Conservation (phyloP, 192 early-diverging fungal species). For the Coemansia sp. region DNA sequence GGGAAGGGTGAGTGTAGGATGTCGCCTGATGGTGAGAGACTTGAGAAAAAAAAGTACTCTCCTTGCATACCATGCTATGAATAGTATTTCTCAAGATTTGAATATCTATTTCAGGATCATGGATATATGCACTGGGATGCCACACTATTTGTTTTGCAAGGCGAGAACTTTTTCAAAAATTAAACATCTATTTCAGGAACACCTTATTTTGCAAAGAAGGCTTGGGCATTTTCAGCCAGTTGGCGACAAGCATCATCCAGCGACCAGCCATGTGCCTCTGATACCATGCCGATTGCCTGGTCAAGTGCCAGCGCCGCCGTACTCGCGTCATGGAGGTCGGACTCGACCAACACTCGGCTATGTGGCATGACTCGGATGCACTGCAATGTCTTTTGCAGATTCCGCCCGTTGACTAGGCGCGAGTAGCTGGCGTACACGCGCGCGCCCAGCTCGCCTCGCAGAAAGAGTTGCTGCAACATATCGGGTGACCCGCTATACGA, state of each 20-base stretch:
- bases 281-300: slow-evolving; percentile 25
- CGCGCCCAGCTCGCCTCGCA: slow-evolving; percentile 35
- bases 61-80: too few relatives aligned
- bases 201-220: slow-evolving; percentile 21
- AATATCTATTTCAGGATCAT: neutral
- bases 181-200: too few relatives aligned
- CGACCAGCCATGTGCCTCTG: slow-evolving; percentile 40
- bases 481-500: slow-evolving; percentile 83
- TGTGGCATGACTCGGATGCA: slow-evolving; percentile 75
- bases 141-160: neutral
- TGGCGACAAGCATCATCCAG: slow-evolving; percentile 14
- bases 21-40: neutral
- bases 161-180: too few relatives aligned
- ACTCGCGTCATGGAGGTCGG: slow-evolving; percentile 65
- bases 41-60: too few relatives aligned
- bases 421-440: slow-evolving; percentile 83
- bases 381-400: slow-evolving; percentile 43
- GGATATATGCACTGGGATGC: too few relatives aligned
- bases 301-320: slow-evolving; percentile 25
- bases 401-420: slow-evolving; percentile 71
- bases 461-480: slow-evolving; percentile 57
- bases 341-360: slow-evolving; percentile 79
- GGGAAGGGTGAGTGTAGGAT: neutral
- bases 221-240: slow-evolving; percentile 33
- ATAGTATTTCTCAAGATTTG: too few relatives aligned